These are phyloP conservation scores for Colletotrichum lentis DNA, from an alignment of 2,329 filamentous ascomycete genomes.

Conservation along the genomic window DNA sequence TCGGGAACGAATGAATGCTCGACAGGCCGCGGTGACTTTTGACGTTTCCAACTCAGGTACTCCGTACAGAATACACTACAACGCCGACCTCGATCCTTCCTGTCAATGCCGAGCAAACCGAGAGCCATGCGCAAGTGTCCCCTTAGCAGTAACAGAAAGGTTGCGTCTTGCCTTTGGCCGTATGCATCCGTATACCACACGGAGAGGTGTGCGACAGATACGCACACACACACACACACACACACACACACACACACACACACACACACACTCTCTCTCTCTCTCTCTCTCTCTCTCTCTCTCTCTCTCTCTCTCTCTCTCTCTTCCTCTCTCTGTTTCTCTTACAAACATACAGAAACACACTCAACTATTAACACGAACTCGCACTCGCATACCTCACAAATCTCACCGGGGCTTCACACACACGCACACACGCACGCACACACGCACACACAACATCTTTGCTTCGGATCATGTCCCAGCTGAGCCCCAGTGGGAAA, in stretches of 20 bases:
- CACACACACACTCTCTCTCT: too few species aligned
- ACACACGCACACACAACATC: conserved; percentile 24
- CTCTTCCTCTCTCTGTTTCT: too few species aligned
- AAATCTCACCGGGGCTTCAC: neutral
- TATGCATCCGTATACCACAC: too few species aligned
- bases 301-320: too few species aligned
- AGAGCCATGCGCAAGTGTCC: conserved; percentile 2
- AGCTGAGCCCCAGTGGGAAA: conserved; percentile 34
- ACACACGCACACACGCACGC: conserved; percentile 16
- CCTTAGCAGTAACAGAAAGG: too few species aligned
- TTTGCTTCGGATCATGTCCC: conserved; percentile 35
- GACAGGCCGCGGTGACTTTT: neutral
- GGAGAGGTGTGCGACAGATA: neutral
- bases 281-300: too few species aligned
- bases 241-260: too few species aligned
- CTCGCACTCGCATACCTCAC: conserved; percentile 4
- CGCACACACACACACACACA: neutral
- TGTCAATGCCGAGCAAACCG: conserved; percentile 27
- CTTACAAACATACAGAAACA: neutral
- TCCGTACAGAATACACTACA: too few species aligned
- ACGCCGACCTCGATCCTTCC: neutral
- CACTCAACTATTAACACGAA: conserved; percentile 1
- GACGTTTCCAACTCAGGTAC: neutral
- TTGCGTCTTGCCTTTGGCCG: too few species aligned
- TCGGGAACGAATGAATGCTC: neutral